phyloP scores from a whole-genome alignment of 805 yeast genomes.

The Yamadazyma sp. region DNA sequence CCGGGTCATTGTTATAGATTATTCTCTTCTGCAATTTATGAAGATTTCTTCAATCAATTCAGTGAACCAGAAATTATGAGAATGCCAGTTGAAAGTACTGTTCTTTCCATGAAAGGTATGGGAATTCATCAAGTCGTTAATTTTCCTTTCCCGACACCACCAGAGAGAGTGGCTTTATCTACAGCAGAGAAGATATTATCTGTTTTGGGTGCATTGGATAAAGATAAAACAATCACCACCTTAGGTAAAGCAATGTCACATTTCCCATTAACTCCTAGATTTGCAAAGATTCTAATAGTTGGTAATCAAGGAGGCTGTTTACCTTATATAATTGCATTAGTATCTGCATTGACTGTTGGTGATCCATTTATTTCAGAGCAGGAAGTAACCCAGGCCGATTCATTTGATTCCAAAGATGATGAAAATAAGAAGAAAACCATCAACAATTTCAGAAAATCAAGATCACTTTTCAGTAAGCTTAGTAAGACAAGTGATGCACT shows the following conservation, averaged over 20 bases:
- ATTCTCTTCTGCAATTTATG: constrained; percentile 91
- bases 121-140: constrained; percentile 87
- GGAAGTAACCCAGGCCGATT: constrained; percentile 42
- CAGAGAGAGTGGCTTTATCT: constrained; percentile 56
- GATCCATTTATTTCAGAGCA: constrained; percentile 79
- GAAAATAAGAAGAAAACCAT: constrained; percentile 34
- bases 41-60: constrained; percentile 78
- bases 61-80: constrained; percentile 86
- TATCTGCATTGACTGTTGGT: constrained; percentile 89
- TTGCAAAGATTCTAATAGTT: constrained; percentile 81
- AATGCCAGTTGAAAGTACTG: constrained; percentile 97
- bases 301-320: constrained; percentile 86
- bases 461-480: constrained; percentile 58
- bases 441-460: constrained; percentile 52
- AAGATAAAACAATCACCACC: constrained; percentile 57
- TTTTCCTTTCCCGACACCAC: constrained; percentile 96
- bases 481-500: constrained; percentile 77
- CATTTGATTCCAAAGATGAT: constrained; percentile 25
- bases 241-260: constrained; percentile 83
- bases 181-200: constrained; percentile 68
- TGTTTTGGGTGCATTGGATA: constrained; percentile 74
- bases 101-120: constrained; percentile 93
- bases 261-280: constrained; percentile 93
- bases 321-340: constrained; percentile 86
- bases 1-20: constrained; percentile 96